A percentile compares a stretch with the other conserved stretches of the same genome.
Evolutionary conservation across 805 yeast genomes (phyloP).

Genomic region (Nakazawaea wyomingensis): DNA sequence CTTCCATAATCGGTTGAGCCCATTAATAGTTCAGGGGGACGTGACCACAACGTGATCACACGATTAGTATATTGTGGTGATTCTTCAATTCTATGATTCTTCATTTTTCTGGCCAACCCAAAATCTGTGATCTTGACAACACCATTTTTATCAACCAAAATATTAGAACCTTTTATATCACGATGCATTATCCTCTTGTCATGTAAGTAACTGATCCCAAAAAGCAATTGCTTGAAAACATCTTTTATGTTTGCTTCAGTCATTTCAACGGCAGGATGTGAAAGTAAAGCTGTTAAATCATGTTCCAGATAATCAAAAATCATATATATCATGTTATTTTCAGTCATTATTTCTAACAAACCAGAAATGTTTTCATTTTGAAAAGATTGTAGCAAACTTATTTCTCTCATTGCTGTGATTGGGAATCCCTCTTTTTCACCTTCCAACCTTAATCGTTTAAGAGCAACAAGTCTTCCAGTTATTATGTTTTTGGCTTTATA

Average conservation of each 20-base stretch:
- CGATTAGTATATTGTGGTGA: conserved; percentile 87
- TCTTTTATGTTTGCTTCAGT: conserved; percentile 62
- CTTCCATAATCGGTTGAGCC: conserved; percentile 89
- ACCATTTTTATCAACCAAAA: conserved; percentile 59
- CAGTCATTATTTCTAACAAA: conserved; percentile 85
- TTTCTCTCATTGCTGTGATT: conserved; percentile 90
- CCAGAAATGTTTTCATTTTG: conserved; percentile 81
- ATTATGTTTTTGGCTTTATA: conserved; percentile 74
- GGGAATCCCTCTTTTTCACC: conserved; percentile 93
- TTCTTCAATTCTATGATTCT: conserved; percentile 42
- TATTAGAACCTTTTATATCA: conserved; percentile 79
- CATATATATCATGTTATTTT: conserved; percentile 72
- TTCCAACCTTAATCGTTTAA: conserved; percentile 80
- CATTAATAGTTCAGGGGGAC: conserved; percentile 90
- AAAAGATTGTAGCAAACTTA: conserved; percentile 75
- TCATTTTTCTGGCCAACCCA: conserved; percentile 77
- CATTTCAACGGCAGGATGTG: conserved; percentile 65
- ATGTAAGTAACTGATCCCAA: conserved; percentile 69
- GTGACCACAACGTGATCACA: conserved; percentile 94
- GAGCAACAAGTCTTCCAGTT: conserved; percentile 74
- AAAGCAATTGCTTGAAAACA: conserved; percentile 58
- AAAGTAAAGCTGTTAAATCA: conserved; percentile 82
- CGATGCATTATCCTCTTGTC: conserved; percentile 66
- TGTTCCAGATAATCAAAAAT: conserved; percentile 91
- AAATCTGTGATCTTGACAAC: conserved; percentile 72